phyloP scores from a whole-genome alignment of 2,329 filamentous ascomycete species.

The Pleomassaria siparia region DNA sequence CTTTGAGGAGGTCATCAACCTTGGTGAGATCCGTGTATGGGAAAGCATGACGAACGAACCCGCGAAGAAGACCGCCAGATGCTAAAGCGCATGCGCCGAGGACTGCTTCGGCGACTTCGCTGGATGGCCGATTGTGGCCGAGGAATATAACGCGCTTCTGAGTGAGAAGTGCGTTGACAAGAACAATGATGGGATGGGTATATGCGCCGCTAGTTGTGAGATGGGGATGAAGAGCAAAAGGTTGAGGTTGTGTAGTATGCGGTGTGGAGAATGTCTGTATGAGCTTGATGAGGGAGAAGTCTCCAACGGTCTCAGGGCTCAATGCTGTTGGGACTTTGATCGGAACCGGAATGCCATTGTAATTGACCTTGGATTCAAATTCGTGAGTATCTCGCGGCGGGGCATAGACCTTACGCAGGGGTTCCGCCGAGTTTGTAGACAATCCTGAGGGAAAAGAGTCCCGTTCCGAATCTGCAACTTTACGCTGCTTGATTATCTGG shows the following conservation, averaged over 20 bases:
- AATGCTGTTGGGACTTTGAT: constrained; percentile 94
- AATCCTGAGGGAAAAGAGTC: constrained; percentile 31
- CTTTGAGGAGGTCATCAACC: constrained; percentile 92
- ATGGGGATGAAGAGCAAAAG: constrained; percentile 85
- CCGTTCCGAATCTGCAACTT: constrained; percentile 61
- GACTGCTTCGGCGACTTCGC: constrained; percentile 96
- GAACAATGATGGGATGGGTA: constrained; percentile 92
- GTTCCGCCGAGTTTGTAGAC: constrained; percentile 43
- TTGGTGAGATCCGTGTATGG: constrained; percentile 98
- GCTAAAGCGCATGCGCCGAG: constrained; percentile 93
- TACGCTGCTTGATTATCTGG: constrained; percentile 82
- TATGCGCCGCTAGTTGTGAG: constrained; percentile 86
- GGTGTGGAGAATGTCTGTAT: constrained; percentile 90
- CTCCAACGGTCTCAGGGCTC: constrained; percentile 92
- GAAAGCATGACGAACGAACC: constrained; percentile 94
- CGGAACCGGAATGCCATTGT: constrained; percentile 94
- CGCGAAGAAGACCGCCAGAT: constrained; percentile 86
- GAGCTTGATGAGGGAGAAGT: constrained; percentile 96
- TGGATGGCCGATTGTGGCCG: constrained; percentile 91
- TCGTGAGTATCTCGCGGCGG: constrained; percentile 95
- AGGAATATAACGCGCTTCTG: constrained; percentile 97
- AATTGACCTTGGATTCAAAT: constrained; percentile 92
- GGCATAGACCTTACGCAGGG: constrained; percentile 64
- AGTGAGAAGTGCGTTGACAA: constrained; percentile 91
- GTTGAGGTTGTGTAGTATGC: constrained; percentile 79